Evolutionary conservation across 306 rosid species (phyloP), one percentile per base, ranked within the genome.

Genomic region (Quercus parvula): DNA sequence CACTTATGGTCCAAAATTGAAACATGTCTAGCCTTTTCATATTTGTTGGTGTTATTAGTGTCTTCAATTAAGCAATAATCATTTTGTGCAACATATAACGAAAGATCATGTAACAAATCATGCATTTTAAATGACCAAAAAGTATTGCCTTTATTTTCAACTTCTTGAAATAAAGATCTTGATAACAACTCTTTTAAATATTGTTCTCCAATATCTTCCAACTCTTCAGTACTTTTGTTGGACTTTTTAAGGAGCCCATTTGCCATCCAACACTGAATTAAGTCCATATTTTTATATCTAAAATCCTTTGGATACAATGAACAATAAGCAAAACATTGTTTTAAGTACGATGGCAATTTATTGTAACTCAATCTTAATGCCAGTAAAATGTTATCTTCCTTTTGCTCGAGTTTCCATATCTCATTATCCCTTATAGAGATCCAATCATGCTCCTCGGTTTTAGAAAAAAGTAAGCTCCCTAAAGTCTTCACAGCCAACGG

Each of bases 251-350:
- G 2, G 8, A 84, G 56, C 20, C 85, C 85, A 55, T 85, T 75
- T 10, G 88, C 83, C 83, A 78, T 78, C 90, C 82, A 83, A 14
- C 71, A 77, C 35, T n/a, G 57, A 71, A 86, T 75, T 0, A 83
- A 51, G 0, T 66, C 10, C 18, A 41, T 5, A 31, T 27, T 83
- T 0, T 1, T 2, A 35, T 79, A 70, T 1, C 0, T 11, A 10
- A 8, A 5, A 76, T 76, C 77, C 12, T 76, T 69, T 5, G 79
- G 86, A 25, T 66, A 82, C 31, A 85, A 52, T 27, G 84, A 81
- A 44, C 86, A 85, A 20, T 63, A 85, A 15, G 77, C 75, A 38
- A 85, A 82, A 44, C 84, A 82, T 4, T 56, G 63, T 22, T 78
- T 49, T 1, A 82, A 71, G 19, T 75, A 52, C 2, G 52, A 13